phyloP scores from a whole-genome alignment of 83 land plant species.

The Picea mariana region DNA sequence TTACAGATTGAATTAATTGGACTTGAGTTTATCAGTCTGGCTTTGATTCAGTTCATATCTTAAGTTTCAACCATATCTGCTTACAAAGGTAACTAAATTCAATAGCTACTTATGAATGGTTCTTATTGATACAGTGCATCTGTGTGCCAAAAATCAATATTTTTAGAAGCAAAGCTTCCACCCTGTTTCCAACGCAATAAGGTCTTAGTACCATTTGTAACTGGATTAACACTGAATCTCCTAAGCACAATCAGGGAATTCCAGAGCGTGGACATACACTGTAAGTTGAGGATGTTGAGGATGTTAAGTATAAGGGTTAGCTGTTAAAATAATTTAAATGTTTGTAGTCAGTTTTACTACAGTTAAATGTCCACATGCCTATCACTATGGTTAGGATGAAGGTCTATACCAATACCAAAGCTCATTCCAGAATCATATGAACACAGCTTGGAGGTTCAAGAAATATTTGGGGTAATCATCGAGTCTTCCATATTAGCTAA shows the following conservation, averaged over 20 bases:
- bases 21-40: no score
- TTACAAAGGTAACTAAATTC: neutral
- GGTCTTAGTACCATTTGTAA: no score
- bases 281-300: no score
- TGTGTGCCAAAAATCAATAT: neutral
- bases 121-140: neutral
- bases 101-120: neutral
- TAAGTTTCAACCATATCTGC: neutral
- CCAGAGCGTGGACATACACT: no score
- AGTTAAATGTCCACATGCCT: neutral
- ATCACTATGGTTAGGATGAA: neutral
- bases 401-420: neutral
- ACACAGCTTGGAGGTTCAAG: neutral
- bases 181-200: neutral
- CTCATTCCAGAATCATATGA: neutral
- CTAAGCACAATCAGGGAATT: no score
- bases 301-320: no score
- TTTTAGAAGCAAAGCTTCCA: neutral
- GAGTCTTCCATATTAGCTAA: neutral
- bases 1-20: no score
- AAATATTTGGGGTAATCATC: neutral
- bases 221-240: no score
- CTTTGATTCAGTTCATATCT: no score
- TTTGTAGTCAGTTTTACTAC: neutral
- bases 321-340: no score